Base-by-base conservation (phyloP, 495 filamentous ascomycete species). In the Trichocladium antarcticum region DNA sequence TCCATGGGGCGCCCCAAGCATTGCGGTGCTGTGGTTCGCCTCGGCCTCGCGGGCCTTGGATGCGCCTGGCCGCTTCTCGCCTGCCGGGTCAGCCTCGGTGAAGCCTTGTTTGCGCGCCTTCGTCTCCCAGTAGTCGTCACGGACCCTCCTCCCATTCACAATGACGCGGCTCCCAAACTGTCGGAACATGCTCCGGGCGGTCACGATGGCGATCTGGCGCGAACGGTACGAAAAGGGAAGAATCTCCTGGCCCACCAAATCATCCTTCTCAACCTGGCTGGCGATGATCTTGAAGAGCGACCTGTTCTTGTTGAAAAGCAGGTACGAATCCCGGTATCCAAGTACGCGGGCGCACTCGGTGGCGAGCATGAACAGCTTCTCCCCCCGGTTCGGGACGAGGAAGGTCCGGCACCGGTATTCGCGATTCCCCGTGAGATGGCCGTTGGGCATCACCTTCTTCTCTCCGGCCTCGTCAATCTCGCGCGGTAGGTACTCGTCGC, bases 261-360 rank as follows among this genome's bases (percentile, higher is more conserved):
- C 88, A 58, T 97, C 92, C 70, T 97, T 99, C 66, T 99, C 92
- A 5, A 82, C 69, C 67, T 99, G 92, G 15, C 82, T 89, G 21
- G 93, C 92, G 56, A 99, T 99, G 58, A 99, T 99, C 71, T 97
- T 99, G 75, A 81, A 90, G 16, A 99, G 74, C 1, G 93, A 97
- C 49, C 89, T 73, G 59, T 99, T 99, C 69, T 99, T 99, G 76
- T 99, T 99, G 73, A 99, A 99, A 12, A 99, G 72, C 39, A 99
- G 69, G 65, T 99, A 99, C 14, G 93, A 99, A 64, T 99, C 92
- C 47, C 92, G 80, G 62, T 99, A 99, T 21, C 87, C 87, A 21
- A 99, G 72, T 6, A 96, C 90, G 42, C 92, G 77, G 9, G 93
- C 92, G 63, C 93, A 99, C 69, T 99, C 92, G 31, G 92, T 99